A percentile compares a stretch with the other conserved stretches of the same genome.
These are phyloP conservation scores for Talaromyces rugulosus DNA, from an alignment of 2,329 filamentous ascomycete species.

Conservation along the genomic window DNA sequence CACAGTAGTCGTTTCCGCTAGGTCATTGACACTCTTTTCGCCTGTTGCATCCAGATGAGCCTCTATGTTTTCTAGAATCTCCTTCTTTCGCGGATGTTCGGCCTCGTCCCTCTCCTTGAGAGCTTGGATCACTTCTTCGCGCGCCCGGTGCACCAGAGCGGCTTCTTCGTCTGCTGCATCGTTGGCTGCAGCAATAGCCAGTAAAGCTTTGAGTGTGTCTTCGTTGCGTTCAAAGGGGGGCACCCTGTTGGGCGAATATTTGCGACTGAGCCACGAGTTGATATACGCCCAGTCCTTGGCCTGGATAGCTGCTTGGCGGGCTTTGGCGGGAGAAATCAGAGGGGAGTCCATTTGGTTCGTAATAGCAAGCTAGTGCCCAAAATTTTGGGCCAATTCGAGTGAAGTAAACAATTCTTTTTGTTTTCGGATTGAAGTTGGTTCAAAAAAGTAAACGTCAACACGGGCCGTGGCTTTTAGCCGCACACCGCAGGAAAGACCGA, in stretches of 20 bases:
- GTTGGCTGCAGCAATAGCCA: constrained; percentile 70
- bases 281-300: constrained; percentile 90
- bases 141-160: constrained; percentile 30
- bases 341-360: constrained; percentile 30
- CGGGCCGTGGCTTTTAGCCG: constrained; percentile 1
- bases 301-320: constrained; percentile 71
- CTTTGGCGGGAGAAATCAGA: constrained; percentile 59
- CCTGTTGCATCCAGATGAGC: constrained; percentile 53
- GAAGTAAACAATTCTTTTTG: neutral
- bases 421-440: neutral
- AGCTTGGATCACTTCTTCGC: constrained; percentile 30
- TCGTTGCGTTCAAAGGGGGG: constrained; percentile 82
- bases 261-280: constrained; percentile 73
- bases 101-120: constrained; percentile 27
- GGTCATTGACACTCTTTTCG: constrained; percentile 51
- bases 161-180: constrained; percentile 58
- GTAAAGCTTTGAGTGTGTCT: constrained; percentile 71
- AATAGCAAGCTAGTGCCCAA: neutral
- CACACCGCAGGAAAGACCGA: constrained; percentile 12
- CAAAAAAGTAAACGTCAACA: neutral
- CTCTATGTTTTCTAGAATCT: constrained; percentile 53
- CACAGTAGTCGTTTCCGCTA: constrained; percentile 51
- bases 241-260: constrained; percentile 59
- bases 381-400: neutral
- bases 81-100: constrained; percentile 28